A percentile compares a stretch with the other conserved stretches of the same genome.
Conservation (phyloP, 2,329 filamentous ascomycete species). For the Madurella mycetomatis region DNA sequence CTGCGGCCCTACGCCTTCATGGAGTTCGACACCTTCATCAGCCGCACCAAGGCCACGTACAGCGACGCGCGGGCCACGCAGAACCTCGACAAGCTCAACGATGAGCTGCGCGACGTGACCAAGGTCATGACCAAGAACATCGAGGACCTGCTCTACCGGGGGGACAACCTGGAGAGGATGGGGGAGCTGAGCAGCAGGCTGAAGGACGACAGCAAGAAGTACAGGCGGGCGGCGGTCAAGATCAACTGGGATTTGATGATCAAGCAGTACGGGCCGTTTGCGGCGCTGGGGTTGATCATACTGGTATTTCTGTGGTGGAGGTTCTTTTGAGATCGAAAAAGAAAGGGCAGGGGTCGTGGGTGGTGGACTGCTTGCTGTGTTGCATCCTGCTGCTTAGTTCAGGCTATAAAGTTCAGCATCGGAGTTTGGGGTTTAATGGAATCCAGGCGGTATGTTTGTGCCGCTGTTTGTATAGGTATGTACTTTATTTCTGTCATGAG, state of each 20-base stretch:
- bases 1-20: constrained; percentile 94
- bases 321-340: constrained; percentile 64
- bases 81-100: constrained; percentile 92
- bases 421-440: constrained; percentile 10
- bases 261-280: constrained; percentile 95
- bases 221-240: constrained; percentile 82
- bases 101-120: constrained; percentile 95
- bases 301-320: constrained; percentile 87
- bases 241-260: constrained; percentile 98
- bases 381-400: neutral
- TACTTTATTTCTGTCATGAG: neutral
- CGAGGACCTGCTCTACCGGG: constrained; percentile 91
- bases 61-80: constrained; percentile 85
- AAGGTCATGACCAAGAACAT: constrained; percentile 99
- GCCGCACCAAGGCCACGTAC: constrained; percentile 88
- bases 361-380: neutral
- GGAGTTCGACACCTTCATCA: constrained; percentile 97
- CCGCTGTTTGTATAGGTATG: neutral
- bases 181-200: constrained; percentile 85
- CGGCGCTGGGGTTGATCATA: constrained; percentile 73
- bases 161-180: constrained; percentile 94
- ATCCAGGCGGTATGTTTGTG: constrained; percentile 3
- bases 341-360: neutral
- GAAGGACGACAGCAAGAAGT: constrained; percentile 91
- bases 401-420: constrained; percentile 8